Percentiles rank a stretch among this genome's conserved stretches.
These are phyloP conservation scores for Hura crepitans DNA, from an alignment of 441 rosid genomes.

Conservation along the genomic window DNA sequence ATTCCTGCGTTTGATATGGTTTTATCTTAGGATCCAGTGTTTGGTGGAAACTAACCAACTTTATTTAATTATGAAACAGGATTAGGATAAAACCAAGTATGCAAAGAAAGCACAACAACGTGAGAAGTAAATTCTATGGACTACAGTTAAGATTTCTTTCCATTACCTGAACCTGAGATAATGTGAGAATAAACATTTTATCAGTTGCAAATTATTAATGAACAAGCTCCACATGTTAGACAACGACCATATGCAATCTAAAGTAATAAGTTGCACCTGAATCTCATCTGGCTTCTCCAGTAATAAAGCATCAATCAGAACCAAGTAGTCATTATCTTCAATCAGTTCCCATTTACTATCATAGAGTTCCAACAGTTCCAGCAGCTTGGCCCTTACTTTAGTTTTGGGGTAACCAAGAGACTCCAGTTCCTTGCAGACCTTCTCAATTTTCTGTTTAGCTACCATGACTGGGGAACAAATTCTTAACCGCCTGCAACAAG, in stretches of 20 bases:
- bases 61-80: no score
- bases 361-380: conserved; percentile 42
- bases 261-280: conserved; percentile 6
- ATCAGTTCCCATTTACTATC: conserved; percentile 70
- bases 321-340: conserved; percentile 55
- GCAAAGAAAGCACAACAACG: no score
- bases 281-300: neutral
- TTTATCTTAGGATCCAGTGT: no score
- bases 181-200: neutral
- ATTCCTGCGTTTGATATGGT: no score
- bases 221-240: neutral
- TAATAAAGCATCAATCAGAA: conserved; percentile 6
- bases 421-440: conserved; percentile 18
- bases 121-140: neutral
- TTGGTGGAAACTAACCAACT: no score
- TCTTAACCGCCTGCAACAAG: neutral
- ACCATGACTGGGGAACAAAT: neutral
- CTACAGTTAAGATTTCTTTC: neutral
- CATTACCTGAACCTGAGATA: neutral
- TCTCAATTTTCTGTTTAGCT: neutral
- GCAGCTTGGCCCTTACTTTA: conserved; percentile 4
- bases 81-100: no score
- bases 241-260: neutral
- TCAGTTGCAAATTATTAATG: neutral
- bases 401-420: conserved; percentile 5